Evolutionary conservation across 1,139 yeast genomes (phyloP).

Genomic region (Candida tunisiensis): DNA sequence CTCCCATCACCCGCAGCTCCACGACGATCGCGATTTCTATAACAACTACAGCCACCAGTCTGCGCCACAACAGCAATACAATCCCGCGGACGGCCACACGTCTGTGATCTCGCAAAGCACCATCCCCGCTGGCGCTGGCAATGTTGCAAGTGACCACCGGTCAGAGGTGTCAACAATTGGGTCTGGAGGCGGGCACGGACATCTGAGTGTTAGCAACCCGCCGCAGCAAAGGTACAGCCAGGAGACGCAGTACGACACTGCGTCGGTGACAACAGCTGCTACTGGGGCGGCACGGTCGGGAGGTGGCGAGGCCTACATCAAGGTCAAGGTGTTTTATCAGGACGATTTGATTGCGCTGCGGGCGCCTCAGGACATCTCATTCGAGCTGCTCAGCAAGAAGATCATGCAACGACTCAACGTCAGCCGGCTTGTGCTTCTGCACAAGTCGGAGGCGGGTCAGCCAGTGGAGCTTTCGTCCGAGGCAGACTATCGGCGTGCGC

Average conservation of each 20-base stretch:
- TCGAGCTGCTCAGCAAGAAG: slow-evolving; percentile 44
- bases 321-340: slow-evolving; percentile 76
- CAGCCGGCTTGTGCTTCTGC: slow-evolving; percentile 12
- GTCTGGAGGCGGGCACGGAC: too few species aligned
- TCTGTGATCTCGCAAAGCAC: slow-evolving; percentile 59
- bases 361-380: slow-evolving; percentile 43
- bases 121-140: slow-evolving; percentile 6
- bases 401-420: slow-evolving; percentile 45
- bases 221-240: slow-evolving; percentile 1
- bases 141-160: too few species aligned
- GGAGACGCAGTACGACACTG: background rate
- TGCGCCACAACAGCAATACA: too few species aligned
- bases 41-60: too few species aligned
- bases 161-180: too few species aligned
- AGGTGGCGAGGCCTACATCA: slow-evolving; percentile 19
- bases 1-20: too few species aligned
- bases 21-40: too few species aligned
- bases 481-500: slow-evolving; percentile 14
- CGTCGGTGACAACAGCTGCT: too few species aligned
- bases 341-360: slow-evolving; percentile 86
- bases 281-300: too few species aligned
- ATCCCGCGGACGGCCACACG: slow-evolving; percentile 77
- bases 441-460: slow-evolving; percentile 13
- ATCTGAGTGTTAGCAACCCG: too few species aligned
- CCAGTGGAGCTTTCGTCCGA: slow-evolving; percentile 14